These are phyloP conservation scores for Leccinellum rugosiceps DNA, from an alignment of 768 basidiomycete genomes.

Conservation along the genomic window DNA sequence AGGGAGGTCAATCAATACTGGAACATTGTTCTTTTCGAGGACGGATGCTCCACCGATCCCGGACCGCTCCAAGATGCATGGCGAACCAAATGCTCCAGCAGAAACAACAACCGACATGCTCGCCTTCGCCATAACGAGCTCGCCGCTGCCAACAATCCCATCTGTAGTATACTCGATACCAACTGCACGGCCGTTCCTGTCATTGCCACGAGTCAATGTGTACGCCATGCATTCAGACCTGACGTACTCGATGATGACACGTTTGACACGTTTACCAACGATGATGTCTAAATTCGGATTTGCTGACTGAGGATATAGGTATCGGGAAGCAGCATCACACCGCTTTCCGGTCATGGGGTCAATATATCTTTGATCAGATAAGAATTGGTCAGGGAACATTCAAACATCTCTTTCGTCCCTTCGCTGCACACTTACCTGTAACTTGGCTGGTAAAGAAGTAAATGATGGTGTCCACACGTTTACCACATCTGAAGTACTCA, in stretches of 20 bases:
- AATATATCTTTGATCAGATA: slow-evolving; percentile 45
- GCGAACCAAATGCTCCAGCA: slow-evolving; percentile 53
- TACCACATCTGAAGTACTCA: slow-evolving; percentile 6
- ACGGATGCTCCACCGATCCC: slow-evolving; percentile 59
- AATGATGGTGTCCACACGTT: background rate
- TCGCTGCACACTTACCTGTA: slow-evolving; percentile 13
- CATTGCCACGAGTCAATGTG: background rate
- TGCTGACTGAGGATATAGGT: slow-evolving; percentile 32
- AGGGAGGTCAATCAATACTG: slow-evolving; percentile 20
- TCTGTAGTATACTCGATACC: slow-evolving; percentile 35
- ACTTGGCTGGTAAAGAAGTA: slow-evolving; percentile 7
- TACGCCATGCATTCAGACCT: background rate
- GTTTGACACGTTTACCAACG: slow-evolving; percentile 18
- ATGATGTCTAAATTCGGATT: slow-evolving; percentile 28
- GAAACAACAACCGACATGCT: slow-evolving; percentile 44
- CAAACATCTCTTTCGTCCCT: background rate
- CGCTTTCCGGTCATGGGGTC: slow-evolving; percentile 36
- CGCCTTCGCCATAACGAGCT: slow-evolving; percentile 25
- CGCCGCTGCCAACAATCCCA: background rate
- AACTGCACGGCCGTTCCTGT: slow-evolving; percentile 32
- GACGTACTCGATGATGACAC: background rate
- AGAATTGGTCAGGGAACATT: background rate
- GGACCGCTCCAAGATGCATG: slow-evolving; percentile 54
- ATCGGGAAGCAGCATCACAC: slow-evolving; percentile 30
- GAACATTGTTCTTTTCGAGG: slow-evolving; percentile 47